These are phyloP conservation scores for Gaertneriomyces sp. DNA, from an alignment of 192 early-diverging fungal species.

Conservation along the genomic window DNA sequence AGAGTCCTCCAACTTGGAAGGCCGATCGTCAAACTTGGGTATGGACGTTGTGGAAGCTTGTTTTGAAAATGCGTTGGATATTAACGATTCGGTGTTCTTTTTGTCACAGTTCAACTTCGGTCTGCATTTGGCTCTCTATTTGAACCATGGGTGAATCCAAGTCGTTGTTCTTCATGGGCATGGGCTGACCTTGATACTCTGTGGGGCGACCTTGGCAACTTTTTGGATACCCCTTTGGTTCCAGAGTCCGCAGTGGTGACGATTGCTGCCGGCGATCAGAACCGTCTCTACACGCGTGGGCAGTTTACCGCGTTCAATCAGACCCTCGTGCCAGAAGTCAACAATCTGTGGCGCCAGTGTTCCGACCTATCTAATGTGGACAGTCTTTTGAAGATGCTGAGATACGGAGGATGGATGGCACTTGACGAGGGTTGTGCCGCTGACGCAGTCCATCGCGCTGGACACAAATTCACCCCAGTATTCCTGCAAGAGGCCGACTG, in stretches of 20 bases:
- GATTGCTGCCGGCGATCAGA: slow-evolving; percentile 2
- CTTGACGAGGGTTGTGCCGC: slow-evolving; percentile 25
- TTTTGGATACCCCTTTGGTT: slow-evolving; percentile 1
- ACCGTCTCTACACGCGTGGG: slow-evolving; percentile 23
- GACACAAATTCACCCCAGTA: neutral
- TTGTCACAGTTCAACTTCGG: neutral
- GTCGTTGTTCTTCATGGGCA: slow-evolving; percentile 19
- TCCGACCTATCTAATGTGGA: neutral
- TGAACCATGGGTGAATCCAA: slow-evolving; percentile 10
- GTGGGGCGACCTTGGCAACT: slow-evolving; percentile 8
- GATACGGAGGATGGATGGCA: slow-evolving; percentile 1
- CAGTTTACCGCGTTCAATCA: slow-evolving; percentile 23
- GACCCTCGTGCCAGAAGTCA: neutral
- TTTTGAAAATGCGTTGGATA: too few relatives aligned
- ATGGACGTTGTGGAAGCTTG: too few relatives aligned
- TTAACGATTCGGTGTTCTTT: too few relatives aligned
- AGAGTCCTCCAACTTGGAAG: too few relatives aligned
- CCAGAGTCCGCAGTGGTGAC: slow-evolving; percentile 14
- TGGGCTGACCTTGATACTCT: slow-evolving; percentile 22
- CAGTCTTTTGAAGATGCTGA: neutral
- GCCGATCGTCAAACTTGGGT: too few relatives aligned
- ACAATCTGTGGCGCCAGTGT: slow-evolving; percentile 17
- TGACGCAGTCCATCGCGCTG: neutral
- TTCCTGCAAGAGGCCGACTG: slow-evolving; percentile 3
- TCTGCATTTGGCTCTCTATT: slow-evolving; percentile 13